Conservation (phyloP, 495 filamentous ascomycete species). For the Rostrohypoxylon terebratum region DNA sequence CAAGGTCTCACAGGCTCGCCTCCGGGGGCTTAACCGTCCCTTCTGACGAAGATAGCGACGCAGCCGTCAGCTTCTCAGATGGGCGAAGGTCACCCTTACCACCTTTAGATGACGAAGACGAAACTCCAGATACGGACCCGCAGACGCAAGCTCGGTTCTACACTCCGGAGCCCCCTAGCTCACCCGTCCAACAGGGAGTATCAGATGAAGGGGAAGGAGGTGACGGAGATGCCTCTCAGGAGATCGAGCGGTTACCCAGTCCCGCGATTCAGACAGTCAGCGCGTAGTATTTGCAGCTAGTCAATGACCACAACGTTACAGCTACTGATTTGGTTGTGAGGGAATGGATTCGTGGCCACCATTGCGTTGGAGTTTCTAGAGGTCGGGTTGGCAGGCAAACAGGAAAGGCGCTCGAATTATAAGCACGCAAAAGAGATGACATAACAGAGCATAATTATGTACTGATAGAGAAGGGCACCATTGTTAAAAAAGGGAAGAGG, state of each 20-base stretch:
- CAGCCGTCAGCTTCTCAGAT: constrained; percentile 66
- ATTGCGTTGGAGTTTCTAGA: constrained; percentile 41
- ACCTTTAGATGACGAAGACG: constrained; percentile 60
- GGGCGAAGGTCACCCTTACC: constrained; percentile 66
- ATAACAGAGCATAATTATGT: constrained; percentile 36
- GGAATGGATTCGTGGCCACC: constrained; percentile 23
- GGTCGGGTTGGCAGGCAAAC: constrained; percentile 23
- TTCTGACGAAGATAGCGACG: constrained; percentile 68
- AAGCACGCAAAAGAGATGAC: constrained; percentile 31
- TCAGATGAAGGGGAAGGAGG: constrained; percentile 32
- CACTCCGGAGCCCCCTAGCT: constrained; percentile 57
- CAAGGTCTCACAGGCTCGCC: constrained; percentile 51
- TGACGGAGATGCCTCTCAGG: constrained; percentile 40
- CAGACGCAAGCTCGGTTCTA: constrained; percentile 55
- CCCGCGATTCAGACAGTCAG: constrained; percentile 55
- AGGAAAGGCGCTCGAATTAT: constrained; percentile 28
- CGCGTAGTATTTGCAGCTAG: constrained; percentile 45
- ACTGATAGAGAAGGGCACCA: constrained; percentile 33
- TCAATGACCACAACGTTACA: constrained; percentile 10
- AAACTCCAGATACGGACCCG: constrained; percentile 23
- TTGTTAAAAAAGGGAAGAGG: constrained; percentile 16
- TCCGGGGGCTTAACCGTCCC: constrained; percentile 53
- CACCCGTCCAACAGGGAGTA: constrained; percentile 45
- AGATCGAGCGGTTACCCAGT: constrained; percentile 51
- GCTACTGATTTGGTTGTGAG: constrained; percentile 28